These are phyloP conservation scores for Xylariaceae sp. DNA, from an alignment of 2,329 filamentous ascomycete species.

Conservation along the genomic window DNA sequence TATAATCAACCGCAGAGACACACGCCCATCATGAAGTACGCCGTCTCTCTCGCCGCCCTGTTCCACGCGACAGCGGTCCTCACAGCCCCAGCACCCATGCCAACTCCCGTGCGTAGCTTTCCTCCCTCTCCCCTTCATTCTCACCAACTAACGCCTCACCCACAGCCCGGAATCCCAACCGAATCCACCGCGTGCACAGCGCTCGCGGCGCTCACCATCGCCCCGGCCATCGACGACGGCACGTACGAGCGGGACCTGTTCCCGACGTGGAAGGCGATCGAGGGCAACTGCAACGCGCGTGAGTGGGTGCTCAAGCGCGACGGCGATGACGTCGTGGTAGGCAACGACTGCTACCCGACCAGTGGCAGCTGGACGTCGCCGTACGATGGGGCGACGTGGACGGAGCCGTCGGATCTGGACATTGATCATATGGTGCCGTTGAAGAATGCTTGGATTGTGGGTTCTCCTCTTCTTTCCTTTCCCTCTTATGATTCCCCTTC, in stretches of 20 bases:
- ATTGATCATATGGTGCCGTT: constrained; percentile 82
- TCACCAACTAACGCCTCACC: neutral
- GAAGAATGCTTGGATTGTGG: constrained; percentile 71
- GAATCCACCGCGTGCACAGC: constrained; percentile 33
- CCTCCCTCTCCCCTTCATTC: neutral
- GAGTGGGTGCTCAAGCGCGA: constrained; percentile 72
- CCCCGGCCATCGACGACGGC: constrained; percentile 17
- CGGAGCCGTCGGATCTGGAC: constrained; percentile 62
- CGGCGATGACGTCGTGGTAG: constrained; percentile 56
- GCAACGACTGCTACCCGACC: constrained; percentile 55
- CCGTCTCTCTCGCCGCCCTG: constrained; percentile 22
- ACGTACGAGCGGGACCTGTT: constrained; percentile 18
- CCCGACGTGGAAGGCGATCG: constrained; percentile 18
- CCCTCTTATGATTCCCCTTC: too few relatives aligned
- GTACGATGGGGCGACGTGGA: constrained; percentile 70
- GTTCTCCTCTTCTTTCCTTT: too few relatives aligned
- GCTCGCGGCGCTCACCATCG: constrained; percentile 7
- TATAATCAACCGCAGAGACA: too few relatives aligned
- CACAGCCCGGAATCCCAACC: constrained; percentile 57
- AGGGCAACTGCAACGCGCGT: constrained; percentile 58
- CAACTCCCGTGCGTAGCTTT: constrained; percentile 24
- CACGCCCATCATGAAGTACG: constrained; percentile 24
- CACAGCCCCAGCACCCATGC: constrained; percentile 23
- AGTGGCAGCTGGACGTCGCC: constrained; percentile 66
- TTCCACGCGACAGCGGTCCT: constrained; percentile 24